Base-by-base conservation (phyloP, 768 basidiomycete genomes). In the Saitozyma sp. region DNA sequence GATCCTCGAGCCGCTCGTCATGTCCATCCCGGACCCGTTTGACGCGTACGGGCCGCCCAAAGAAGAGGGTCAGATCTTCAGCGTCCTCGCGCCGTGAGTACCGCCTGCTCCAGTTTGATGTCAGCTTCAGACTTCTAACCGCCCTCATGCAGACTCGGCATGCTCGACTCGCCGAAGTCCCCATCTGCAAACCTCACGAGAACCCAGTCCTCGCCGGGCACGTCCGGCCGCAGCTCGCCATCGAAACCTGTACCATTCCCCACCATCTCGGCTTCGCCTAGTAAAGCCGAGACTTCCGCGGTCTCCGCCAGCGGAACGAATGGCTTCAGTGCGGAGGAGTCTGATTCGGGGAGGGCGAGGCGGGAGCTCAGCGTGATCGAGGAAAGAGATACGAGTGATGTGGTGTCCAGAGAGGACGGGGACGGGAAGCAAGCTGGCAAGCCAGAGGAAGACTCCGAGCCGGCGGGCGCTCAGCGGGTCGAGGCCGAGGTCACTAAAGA, bases 61-160 rank as follows among this genome's bases (percentile, higher is more conserved):
- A 69, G 83, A 89, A 48, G 90, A 93, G 77, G 89, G 92, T 71
- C 88, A 92, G 75, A 93, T 96, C 67, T 95, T 95, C 81, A 91
- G 87, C 75, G 94, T 96, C 63, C 84, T 97, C 1, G 87, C 91
- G 6, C 93, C 94, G 76, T 76, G 48, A 62, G 78, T 67, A 9
- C 17, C 48, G 14, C 19, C 9, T 50, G 11, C 8, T 13, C 16
- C 37, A 1, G 20, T 41, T 20, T 51, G 14, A 51, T 0, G 29
- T 52, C 49, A 56, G n/a, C 8, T n/a, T 19, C 9, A 58, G 16
- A 51, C n/a, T 37, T 50, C 8, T 56, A 45, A 39, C 41, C 39
- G 46, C 43, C 16, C 14, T 46, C 16, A 1, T 57, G 20, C 53
- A 71, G 69, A 46, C 62, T 71, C 16, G 70, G 67, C 0, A 39